phyloP scores from a whole-genome alignment of 139 green algal species.

The Chlamydomonas incerta region DNA sequence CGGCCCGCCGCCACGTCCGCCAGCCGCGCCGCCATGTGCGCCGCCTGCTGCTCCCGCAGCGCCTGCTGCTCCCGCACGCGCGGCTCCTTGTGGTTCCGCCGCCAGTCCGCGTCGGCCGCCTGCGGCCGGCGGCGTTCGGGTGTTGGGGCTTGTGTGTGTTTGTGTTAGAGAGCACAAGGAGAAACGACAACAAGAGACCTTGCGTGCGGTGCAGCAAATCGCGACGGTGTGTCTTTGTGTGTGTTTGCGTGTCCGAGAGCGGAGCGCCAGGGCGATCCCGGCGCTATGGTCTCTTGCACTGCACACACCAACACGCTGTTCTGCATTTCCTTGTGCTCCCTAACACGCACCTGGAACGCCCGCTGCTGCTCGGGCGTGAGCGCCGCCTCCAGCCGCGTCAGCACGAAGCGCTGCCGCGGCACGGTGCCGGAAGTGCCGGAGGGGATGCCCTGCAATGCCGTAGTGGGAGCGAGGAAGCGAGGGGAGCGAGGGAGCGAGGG shows the following conservation, averaged over 20 bases:
- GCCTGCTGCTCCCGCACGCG: not conserved
- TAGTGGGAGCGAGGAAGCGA: not conserved
- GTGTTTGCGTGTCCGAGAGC: too few relatives aligned
- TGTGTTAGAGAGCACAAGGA: not conserved
- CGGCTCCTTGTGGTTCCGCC: not conserved
- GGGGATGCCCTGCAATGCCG: conserved; percentile 33
- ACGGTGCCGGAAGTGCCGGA: conserved; percentile 8
- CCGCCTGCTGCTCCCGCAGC: not conserved
- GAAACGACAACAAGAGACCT: too few relatives aligned
- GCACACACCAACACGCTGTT: too few relatives aligned
- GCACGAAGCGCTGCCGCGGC: conserved; percentile 33
- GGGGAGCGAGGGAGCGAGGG: too few relatives aligned
- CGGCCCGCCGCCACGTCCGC: not conserved
- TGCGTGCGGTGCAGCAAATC: too few relatives aligned
- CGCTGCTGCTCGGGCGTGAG: not conserved
- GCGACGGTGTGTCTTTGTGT: not conserved
- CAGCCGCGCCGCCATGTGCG: not conserved
- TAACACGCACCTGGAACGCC: not conserved
- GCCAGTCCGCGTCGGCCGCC: not conserved
- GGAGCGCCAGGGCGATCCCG: not conserved
- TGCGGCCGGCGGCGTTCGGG: too few relatives aligned
- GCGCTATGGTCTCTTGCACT: too few relatives aligned
- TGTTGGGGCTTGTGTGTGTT: too few relatives aligned
- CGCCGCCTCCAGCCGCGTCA: conserved; percentile 21
- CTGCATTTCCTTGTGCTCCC: not conserved